Base-by-base conservation (phyloP, 2,329 filamentous ascomycete species). In the Endoconidiophora polonica region DNA sequence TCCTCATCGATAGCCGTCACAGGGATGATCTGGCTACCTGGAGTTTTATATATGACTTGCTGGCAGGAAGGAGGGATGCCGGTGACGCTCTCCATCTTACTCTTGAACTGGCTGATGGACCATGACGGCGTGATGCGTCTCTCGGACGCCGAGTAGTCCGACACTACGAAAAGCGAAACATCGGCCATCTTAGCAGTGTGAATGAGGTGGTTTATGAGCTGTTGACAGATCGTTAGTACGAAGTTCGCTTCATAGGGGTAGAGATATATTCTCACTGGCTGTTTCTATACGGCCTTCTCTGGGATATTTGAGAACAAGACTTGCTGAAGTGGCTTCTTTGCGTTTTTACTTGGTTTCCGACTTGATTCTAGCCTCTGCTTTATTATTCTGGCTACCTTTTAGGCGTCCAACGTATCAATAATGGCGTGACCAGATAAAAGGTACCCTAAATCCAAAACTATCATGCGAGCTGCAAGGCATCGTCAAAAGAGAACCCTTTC, bases 51-150 rank as follows among this genome's bases (percentile, higher is more conserved):
- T 26, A 71, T 79, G 54, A 98, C 73, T 55, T 71, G 77, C 64
- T 96, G 91, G 54, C 74, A 79, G 26, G 74, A 74, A 9, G 88
- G 84, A 14, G 91, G 90, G 37, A 96, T 79, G 54, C 91, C 91
- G 2, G 90, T 96, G 66, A 96, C 81, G 54, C 86, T 83, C 66
- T 96, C 90, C 47, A 98, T 79, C 65, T 91, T 93, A 48, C 73
- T 67, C 68, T 90, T 94, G 59, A 96, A 74, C 59, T 86, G 80
- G 50, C 74, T 72, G 61, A 98, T 82, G 54, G 81, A 82, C 91
- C 91, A 98, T 57, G 88, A 82, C 12, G 90, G 90, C 23, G 86
- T 90, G 63, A 96, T 79, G 57, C 91, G 85, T 54, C 90, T 83
- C 68, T 98, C 91, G 47, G 86, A 88, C 45, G 81, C 77, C 44